Base-by-base conservation (phyloP, 768 basidiomycete species). In the Pholiota conissans region DNA sequence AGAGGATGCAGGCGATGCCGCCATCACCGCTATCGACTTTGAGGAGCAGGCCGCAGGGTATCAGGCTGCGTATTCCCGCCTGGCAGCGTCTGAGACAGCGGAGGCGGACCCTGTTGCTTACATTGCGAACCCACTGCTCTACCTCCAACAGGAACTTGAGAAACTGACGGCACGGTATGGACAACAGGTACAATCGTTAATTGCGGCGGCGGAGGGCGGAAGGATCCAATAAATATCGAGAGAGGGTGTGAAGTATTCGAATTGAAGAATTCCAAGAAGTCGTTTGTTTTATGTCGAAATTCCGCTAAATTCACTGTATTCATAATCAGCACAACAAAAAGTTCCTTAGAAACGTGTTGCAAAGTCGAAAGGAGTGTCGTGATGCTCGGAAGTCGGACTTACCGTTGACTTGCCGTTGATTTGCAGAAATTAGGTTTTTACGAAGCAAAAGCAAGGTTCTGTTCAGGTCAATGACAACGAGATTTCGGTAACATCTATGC, bases 31-130 rank as follows among this genome's bases (percentile, higher is more conserved):
- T 52, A 85, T 97, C 46, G 96, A 98, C 68, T 87, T 86, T 59
- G 96, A 98, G 67, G 95, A 98, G 67, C 90, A 91, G 68, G 81
- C 83, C 1, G 89, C 89, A 5, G 92, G 94, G 0, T 98, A 98
- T 73, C 97, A 98, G 67, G 92, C 93, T 0, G 91, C 93, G 3
- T 98, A 95, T 75, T 94, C 94, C 51, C 84, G 90, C 32, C 81
- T 98, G 16, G 95, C 94, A 0, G 91, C 96, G 1, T 87, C 89
- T 1, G 90, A 91, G 62, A 73, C 72, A 1, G 70, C 70, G 0
- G 76, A 79, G 39, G 71, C 68, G 0, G 91, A 93, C 68, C 86
- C 86, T 0, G 83, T 87, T 9, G 80, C 73, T 10, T 83, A 87
- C 64, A 79, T 86, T 2, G 73, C 71, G 18, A 78, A 89, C 62